Conservation (phyloP, 106 monocot genomes). For the Iris macrosiphon region DNA sequence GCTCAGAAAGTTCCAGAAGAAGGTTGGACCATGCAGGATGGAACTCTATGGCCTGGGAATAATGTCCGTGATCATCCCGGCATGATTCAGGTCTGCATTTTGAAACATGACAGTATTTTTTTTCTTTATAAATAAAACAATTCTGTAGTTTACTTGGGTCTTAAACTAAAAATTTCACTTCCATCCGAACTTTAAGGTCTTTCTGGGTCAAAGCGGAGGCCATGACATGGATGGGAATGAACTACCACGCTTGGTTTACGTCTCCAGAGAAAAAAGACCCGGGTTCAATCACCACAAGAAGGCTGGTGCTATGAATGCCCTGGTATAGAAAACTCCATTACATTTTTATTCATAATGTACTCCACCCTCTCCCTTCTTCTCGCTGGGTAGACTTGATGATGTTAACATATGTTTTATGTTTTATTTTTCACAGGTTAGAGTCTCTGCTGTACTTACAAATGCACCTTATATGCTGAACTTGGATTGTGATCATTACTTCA, state of each 20-base stretch:
- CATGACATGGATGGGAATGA: conserved; percentile 59
- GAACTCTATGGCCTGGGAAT: conserved; percentile 90
- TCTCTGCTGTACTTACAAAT: conserved; percentile 72
- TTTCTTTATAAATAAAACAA: background rate
- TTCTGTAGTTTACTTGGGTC: background rate
- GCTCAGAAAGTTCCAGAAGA: conserved; percentile 91
- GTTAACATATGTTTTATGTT: background rate
- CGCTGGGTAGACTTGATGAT: background rate
- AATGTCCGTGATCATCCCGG: conserved; percentile 90
- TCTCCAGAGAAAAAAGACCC: conserved; percentile 61
- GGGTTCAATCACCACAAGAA: conserved; percentile 68
- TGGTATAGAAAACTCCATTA: conserved; percentile 21
- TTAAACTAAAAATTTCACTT: background rate
- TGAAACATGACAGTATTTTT: background rate
- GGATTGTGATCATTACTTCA: conserved; percentile 87
- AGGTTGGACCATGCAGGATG: conserved; percentile 98
- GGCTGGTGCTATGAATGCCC: conserved; percentile 63
- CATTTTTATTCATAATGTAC: background rate
- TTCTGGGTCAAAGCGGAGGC: conserved; percentile 59
- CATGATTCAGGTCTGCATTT: conserved; percentile 74
- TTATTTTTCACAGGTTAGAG: conserved; percentile 43
- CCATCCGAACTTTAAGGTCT: conserved; percentile 19
- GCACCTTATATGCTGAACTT: conserved; percentile 65
- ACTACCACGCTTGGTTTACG: conserved; percentile 51
- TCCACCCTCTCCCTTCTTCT: no score